These are phyloP conservation scores for Kurtzmaniella fragi DNA, from an alignment of 805 yeast species.

Conservation along the genomic window DNA sequence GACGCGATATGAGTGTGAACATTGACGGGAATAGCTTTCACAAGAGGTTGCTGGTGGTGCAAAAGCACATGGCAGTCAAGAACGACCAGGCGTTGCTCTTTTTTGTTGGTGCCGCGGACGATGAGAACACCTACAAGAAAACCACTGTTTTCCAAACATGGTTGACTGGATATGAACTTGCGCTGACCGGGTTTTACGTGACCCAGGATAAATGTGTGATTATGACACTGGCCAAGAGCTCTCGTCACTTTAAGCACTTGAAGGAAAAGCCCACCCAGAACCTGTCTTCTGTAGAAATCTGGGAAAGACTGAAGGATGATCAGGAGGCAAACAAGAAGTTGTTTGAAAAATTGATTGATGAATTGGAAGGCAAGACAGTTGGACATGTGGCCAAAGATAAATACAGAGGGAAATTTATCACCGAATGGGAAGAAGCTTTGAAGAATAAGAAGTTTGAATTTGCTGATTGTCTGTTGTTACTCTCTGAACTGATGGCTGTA, in stretches of 20 bases:
- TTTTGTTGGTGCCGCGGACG: constrained; percentile 80
- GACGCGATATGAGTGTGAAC: constrained; percentile 35
- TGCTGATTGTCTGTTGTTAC: constrained; percentile 46
- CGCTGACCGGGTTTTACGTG: constrained; percentile 76
- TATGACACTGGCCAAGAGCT: constrained; percentile 79
- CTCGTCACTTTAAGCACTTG: constrained; percentile 67
- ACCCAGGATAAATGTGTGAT: constrained; percentile 55
- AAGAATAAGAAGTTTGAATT: constrained; percentile 14
- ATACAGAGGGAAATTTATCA: constrained; percentile 78
- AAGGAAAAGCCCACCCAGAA: constrained; percentile 35
- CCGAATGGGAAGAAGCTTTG: constrained; percentile 61
- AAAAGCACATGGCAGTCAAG: constrained; percentile 23
- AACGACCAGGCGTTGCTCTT: constrained; percentile 38
- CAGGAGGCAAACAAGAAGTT: constrained; percentile 61
- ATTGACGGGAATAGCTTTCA: constrained; percentile 51
- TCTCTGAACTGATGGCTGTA: constrained; percentile 55
- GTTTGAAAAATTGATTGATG: constrained; percentile 52
- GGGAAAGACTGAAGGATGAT: constrained; percentile 77
- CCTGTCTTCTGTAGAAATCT: constrained; percentile 44
- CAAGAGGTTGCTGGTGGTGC: constrained; percentile 43
- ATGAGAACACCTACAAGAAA: constrained; percentile 84
- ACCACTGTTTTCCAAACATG: constrained; percentile 84
- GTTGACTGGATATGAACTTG: constrained; percentile 92
- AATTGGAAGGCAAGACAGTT: constrained; percentile 44
- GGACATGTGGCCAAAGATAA: constrained; percentile 75